These are phyloP conservation scores for Dothideomycetes sp. DNA, from an alignment of 2,329 filamentous ascomycete species.

Conservation along the genomic window DNA sequence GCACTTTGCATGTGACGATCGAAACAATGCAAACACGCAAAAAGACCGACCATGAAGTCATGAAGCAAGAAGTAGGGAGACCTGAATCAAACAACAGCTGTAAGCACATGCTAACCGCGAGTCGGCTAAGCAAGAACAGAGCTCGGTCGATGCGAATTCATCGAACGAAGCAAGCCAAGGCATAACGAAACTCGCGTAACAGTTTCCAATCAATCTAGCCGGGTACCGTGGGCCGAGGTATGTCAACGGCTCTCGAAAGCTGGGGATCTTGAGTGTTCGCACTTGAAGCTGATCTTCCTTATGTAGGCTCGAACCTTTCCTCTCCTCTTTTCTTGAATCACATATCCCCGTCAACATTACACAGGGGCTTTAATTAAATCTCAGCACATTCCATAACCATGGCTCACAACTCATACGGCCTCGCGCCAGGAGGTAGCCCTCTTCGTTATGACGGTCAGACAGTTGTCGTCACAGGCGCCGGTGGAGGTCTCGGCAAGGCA, in stretches of 20 bases:
- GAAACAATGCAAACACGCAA: too few species aligned
- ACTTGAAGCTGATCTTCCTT: constrained; percentile 1
- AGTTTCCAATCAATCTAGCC: too few species aligned
- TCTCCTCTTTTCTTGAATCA: constrained; percentile 6
- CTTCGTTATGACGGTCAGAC: constrained; percentile 82
- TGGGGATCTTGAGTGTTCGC: constrained; percentile 7
- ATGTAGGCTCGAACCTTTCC: constrained; percentile 9
- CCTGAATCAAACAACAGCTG: too few species aligned
- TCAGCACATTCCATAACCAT: constrained; percentile 11
- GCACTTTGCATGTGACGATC: too few species aligned
- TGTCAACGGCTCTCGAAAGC: constrained; percentile 7
- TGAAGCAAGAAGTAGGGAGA: too few species aligned
- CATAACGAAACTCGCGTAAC: neutral
- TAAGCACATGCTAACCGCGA: too few species aligned
- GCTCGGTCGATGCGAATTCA: too few species aligned
- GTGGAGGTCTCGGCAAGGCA: constrained; percentile 70
- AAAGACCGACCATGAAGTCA: too few species aligned
- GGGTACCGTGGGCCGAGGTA: constrained; percentile 12
- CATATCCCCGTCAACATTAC: constrained; percentile 8
- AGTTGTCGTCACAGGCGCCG: constrained; percentile 79
- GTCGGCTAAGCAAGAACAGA: too few species aligned
- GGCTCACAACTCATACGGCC: constrained; percentile 16
- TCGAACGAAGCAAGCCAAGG: neutral
- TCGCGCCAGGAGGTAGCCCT: constrained; percentile 3
- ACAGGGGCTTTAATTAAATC: constrained; percentile 1